Conservation (phyloP, 1,139 yeast species). For the Candida sojae region DNA sequence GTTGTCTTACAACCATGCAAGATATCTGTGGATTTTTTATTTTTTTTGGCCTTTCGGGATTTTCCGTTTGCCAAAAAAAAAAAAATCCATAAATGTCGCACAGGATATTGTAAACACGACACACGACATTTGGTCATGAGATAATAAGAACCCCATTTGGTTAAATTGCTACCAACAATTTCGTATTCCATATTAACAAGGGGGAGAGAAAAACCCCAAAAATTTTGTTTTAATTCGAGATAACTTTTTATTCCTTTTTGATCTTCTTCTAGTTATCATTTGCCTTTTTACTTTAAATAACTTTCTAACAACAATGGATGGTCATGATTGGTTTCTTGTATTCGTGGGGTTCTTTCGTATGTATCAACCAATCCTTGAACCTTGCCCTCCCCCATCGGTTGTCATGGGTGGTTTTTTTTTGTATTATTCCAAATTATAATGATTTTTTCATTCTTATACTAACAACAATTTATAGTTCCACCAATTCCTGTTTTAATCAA, state of each 20-base stretch:
- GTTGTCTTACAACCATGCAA: too few relatives aligned
- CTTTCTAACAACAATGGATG: conserved; percentile 45
- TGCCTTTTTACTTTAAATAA: too few relatives aligned
- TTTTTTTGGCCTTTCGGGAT: too few relatives aligned
- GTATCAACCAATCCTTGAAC: conserved; percentile 7
- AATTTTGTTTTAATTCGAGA: too few relatives aligned
- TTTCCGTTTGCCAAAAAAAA: background rate
- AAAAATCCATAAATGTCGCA: background rate
- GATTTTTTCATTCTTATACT: background rate
- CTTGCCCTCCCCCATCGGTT: too few relatives aligned
- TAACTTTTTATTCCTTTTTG: too few relatives aligned
- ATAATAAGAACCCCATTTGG: background rate
- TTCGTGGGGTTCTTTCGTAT: conserved; percentile 66
- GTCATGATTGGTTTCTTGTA: conserved; percentile 78
- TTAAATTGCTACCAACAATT: too few relatives aligned
- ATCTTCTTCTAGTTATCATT: too few relatives aligned
- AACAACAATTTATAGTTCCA: conserved; percentile 43
- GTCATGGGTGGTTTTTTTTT: too few relatives aligned
- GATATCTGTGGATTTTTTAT: background rate
- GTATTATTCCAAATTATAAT: too few relatives aligned
- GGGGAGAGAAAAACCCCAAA: too few relatives aligned
- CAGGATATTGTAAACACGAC: background rate
- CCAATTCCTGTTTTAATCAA: conserved; percentile 81
- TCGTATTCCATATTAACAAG: too few relatives aligned
- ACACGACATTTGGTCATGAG: background rate